Conservation (phyloP, 2,329 filamentous ascomycete species). For the Sclerotiophoma versabilis region DNA sequence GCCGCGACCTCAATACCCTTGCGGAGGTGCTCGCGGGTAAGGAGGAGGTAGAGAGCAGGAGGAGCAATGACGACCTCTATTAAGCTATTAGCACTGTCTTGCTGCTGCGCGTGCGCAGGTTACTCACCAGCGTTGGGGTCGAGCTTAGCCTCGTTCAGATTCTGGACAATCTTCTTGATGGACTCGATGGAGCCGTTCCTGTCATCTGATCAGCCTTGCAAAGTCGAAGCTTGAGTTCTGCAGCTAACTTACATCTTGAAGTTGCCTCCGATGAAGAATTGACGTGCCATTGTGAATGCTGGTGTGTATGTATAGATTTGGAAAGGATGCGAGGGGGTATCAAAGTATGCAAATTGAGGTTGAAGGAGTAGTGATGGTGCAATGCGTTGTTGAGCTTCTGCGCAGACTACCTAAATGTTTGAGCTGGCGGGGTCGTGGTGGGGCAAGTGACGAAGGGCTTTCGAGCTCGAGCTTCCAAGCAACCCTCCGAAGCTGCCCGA, state of each 20-base stretch:
- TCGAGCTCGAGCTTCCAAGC: conserved; percentile 24
- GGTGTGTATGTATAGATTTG: neutral
- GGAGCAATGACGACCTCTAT: conserved; percentile 94
- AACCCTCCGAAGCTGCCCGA: conserved; percentile 16
- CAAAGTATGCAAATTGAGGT: conserved; percentile 9
- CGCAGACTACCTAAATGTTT: conserved; percentile 27
- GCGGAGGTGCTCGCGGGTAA: conserved; percentile 80
- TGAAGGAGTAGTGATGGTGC: conserved; percentile 25
- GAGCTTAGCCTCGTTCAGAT: conserved; percentile 85
- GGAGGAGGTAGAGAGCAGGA: conserved; percentile 86
- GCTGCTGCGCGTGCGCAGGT: neutral
- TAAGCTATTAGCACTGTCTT: conserved; percentile 12
- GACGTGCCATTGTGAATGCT: conserved; percentile 79
- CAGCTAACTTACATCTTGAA: conserved; percentile 84
- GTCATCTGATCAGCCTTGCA: conserved; percentile 25
- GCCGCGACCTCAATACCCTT: conserved; percentile 83
- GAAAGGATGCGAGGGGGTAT: conserved; percentile 14
- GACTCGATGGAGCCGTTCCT: conserved; percentile 94
- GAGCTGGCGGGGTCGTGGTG: conserved; percentile 35
- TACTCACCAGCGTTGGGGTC: conserved; percentile 75
- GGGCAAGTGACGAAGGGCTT: conserved; percentile 29
- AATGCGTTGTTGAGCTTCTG: conserved; percentile 42
- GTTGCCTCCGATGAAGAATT: conserved; percentile 98
- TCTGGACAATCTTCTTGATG: conserved; percentile 88
- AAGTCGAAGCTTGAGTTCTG: conserved; percentile 16